Base-by-base conservation (phyloP, 1,139 yeast genomes). In the Debaryomycetaceae sp. region DNA sequence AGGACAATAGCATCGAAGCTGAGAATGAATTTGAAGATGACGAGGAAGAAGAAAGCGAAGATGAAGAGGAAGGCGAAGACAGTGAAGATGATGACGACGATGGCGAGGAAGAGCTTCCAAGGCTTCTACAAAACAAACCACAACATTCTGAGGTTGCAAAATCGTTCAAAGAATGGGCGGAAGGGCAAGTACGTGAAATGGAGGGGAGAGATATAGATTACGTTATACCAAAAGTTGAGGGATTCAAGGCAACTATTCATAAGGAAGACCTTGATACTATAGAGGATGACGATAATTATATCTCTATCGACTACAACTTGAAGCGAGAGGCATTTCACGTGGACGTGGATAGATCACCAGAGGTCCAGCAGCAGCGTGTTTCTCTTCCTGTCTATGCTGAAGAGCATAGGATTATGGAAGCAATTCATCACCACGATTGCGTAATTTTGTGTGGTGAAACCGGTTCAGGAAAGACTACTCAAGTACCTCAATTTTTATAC, bases 401-500 rank as follows among this genome's bases (percentile, higher is more conserved):
- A 63, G 99, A 95, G 58, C 97, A 89, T 59, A 74, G 82, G 45
- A 87, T 95, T 42, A 90, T 95, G 97, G 99, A 95, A 62, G 97
- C 97, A 1, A 79, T 95, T 42, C 88, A 87, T 58, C 95, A 93
- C 58, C 88, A 93, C 60, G 97, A 91, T 57, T 87, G 95, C 51
- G 82, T 91, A 0, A 85, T 95, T 13, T 76, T 95, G 33, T 93
- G 98, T 70, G 99, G 99, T 72, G 93, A 85, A 59, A 86, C 95
- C 0, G 95, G 95, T 58, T 85, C 91, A 1, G 93, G 95, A 71
- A 83, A 85, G 60, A 81, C 91, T 6, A 83, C 93, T 0, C 90
- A 86, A 65, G 85, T 85, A 24, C 87, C 90, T 5, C 89, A 84
- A 59, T 83, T 84, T 58, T 64, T 91, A 41, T 87, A 81, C 58